phyloP scores from a whole-genome alignment of 305 asterid genomes.

The Stenogyne calaminthoides region DNA sequence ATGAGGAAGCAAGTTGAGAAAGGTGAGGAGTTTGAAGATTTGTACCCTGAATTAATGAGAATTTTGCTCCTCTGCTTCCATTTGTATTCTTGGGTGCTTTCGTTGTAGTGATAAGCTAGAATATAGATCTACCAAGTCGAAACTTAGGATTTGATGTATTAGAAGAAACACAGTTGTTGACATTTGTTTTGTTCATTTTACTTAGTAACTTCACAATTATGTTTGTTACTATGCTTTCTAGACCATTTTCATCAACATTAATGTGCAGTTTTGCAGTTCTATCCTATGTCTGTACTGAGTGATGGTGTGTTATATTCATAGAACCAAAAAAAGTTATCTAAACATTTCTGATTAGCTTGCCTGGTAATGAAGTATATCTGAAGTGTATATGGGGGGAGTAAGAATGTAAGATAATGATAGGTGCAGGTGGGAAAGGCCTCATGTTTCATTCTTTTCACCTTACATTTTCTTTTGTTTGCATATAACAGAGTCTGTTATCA shows the following conservation, averaged over 20 bases:
- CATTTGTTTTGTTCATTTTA: background rate
- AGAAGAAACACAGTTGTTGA: background rate
- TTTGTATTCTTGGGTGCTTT: background rate
- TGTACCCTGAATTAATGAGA: slow-evolving; percentile 17
- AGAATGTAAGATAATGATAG: background rate
- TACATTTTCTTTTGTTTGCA: slow-evolving; percentile 16
- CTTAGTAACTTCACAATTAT: background rate
- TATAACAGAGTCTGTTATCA: slow-evolving; percentile 71
- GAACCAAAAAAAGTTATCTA: background rate
- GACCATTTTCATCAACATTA: background rate
- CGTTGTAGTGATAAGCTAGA: background rate
- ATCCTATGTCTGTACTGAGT: background rate
- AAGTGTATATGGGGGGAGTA: background rate
- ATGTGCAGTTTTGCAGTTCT: background rate
- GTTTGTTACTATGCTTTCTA: slow-evolving; percentile 8
- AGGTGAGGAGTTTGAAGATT: slow-evolving; percentile 52
- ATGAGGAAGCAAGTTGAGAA: slow-evolving; percentile 62
- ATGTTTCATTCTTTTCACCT: slow-evolving; percentile 4
- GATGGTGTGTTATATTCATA: background rate
- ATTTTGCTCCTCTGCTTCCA: background rate
- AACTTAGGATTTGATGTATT: background rate
- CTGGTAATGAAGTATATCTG: slow-evolving; percentile 1
- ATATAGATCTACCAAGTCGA: background rate
- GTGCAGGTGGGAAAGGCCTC: background rate
- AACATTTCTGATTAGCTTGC: slow-evolving; percentile 3